Base-by-base conservation (phyloP, 2,329 filamentous ascomycete genomes). In the Lasiodiplodia sp. region DNA sequence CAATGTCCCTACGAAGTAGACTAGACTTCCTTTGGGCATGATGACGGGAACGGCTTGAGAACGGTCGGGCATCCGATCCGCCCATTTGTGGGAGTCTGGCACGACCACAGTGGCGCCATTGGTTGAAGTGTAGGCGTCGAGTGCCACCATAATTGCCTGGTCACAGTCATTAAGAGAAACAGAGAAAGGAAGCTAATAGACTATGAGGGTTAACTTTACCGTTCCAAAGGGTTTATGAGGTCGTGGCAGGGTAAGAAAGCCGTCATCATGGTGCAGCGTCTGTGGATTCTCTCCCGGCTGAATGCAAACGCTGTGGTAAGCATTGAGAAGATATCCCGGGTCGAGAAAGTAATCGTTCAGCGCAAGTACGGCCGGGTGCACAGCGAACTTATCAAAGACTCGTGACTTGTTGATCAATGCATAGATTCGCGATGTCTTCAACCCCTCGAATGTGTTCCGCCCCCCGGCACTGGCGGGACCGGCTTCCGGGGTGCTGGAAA, bases 401-500 rank as follows among this genome's bases (percentile, higher is more conserved):
- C 51, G 51, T 11, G 51, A 53, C 51, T 53, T 53, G 51, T 53
- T 53, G 21, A 53, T 21, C 51, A 53, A 25, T 5, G 51, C n/a
- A 23, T 53, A 53, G 23, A 53, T 28, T 11, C 51, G 51, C 21
- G 12, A 11, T 12, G 51, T 53, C 51, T 53, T 53, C 10, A 53
- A 53, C 10, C 51, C 51, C 16, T 53, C 51, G 51, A 53, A 53
- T 11, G 10, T n/a, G 51, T 53, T 53, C 21, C 51, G 51, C 1
- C 51, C 51, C 21, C 51, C 21, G 51, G 21, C 21, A 12, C 21
- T 23, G 21, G 51, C 51, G 51, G 51, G 51, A 4, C 51, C 51
- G 5, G 51, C 51, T 21, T 21, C 3, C 11, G 23, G 2, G 51
- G 12, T 44, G 40, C 40, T 18, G 51, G 21, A 7, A n/a, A 12